Evolutionary conservation across 23 red algal species (phyloP).

Genomic region (Porphyridium purpureum): DNA sequence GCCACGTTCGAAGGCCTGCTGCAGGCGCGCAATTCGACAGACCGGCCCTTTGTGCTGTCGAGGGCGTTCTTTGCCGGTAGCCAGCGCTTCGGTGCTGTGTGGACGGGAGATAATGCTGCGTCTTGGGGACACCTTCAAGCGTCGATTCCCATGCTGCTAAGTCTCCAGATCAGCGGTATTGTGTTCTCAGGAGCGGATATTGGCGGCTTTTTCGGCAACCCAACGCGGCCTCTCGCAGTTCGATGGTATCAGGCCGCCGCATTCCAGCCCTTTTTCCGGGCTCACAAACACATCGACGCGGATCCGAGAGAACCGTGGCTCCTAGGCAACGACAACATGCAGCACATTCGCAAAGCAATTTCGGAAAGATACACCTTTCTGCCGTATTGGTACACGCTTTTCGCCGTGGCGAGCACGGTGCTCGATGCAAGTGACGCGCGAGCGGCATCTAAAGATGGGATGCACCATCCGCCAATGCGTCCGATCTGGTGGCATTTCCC

Average conservation of each 20-base stretch:
- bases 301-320: slow-evolving; percentile 87
- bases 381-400: slow-evolving; percentile 83
- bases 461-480: slow-evolving; percentile 62
- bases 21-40: slow-evolving; percentile 30
- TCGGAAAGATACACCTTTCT: slow-evolving; percentile 52
- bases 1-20: slow-evolving; percentile 68
- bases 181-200: slow-evolving; percentile 82
- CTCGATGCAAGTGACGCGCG: slow-evolving; percentile 11
- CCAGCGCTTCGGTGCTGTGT: slow-evolving; percentile 81
- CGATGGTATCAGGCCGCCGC: slow-evolving; percentile 83
- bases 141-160: slow-evolving; percentile 74
- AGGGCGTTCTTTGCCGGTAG: slow-evolving; percentile 75
- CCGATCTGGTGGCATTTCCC: slow-evolving; percentile 81
- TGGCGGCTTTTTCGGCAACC: slow-evolving; percentile 92
- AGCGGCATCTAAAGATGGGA: slow-evolving; percentile 14
- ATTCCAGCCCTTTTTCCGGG: slow-evolving; percentile 94
- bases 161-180: slow-evolving; percentile 62
- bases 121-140: slow-evolving; percentile 56
- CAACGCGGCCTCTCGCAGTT: slow-evolving; percentile 34
- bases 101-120: slow-evolving; percentile 90
- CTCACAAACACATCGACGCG: slow-evolving; percentile 79
- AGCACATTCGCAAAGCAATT: slow-evolving; percentile 37
- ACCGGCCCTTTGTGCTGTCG: slow-evolving; percentile 79
- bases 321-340: slow-evolving; percentile 30
- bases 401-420: slow-evolving; percentile 39